Conservation (phyloP, 78 protist species). For the Tieghemostelium lacteum region DNA sequence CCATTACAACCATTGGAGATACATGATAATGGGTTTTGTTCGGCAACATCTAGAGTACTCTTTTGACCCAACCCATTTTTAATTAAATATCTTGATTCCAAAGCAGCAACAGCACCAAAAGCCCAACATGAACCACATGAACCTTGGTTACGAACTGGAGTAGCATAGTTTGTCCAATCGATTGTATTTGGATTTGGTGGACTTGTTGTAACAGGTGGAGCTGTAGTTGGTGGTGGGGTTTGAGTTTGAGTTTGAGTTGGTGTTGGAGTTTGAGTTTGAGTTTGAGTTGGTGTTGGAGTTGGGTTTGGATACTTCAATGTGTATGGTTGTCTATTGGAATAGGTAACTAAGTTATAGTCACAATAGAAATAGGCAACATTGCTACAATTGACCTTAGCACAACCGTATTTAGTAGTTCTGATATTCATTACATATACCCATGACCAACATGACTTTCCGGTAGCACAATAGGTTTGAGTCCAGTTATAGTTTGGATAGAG, state of each 20-base stretch:
- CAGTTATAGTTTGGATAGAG: not conserved
- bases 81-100: constrained; percentile 31
- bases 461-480: not conserved
- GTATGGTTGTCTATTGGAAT: constrained; percentile 24
- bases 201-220: constrained; percentile 13
- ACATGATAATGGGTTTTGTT: constrained; percentile 44
- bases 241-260: constrained; percentile 5
- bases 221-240: constrained; percentile 14
- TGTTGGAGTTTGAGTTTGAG: no score
- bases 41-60: constrained; percentile 19
- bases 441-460: not conserved
- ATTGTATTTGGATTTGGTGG: constrained; percentile 1
- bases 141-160: constrained; percentile 92
- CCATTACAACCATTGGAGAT: constrained; percentile 49
- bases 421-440: constrained; percentile 11
- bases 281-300: no score
- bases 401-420: constrained; percentile 20
- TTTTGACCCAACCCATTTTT: constrained; percentile 5
- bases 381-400: constrained; percentile 21
- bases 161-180: constrained; percentile 77
- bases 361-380: not conserved
- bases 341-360: constrained; percentile 38
- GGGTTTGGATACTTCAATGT: not conserved
- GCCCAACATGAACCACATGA: constrained; percentile 90
- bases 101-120: constrained; percentile 64